Evolutionary conservation across 148 eudicot genomes (phyloP), one percentile per base, ranked within the genome.

Genomic region (Camellia granthamiana): DNA sequence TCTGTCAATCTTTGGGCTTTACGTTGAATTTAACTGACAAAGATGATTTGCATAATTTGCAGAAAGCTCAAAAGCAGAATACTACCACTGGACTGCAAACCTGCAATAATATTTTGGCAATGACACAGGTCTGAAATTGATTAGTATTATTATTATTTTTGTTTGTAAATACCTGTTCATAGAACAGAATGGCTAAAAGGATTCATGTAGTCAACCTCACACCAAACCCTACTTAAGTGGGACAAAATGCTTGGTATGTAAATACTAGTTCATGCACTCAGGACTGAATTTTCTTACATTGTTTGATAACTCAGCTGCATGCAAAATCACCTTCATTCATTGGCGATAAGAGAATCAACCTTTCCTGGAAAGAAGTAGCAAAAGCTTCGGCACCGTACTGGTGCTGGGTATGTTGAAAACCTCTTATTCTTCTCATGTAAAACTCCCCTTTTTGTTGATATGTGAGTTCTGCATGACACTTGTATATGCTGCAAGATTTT

Each of bases 61-160:
- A 94, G 98, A 92, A 89, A 91, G 79, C 85, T 64, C 88, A 94
- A 79, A 89, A 90, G 83, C 98, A 91, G 85, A 91, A 90, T 76
- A 82, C 97, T 58, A 90, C 93, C 14, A 84, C 90, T 9, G 98
- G 98, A 55, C 78, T 94, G 84, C 88, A 90, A 75, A 94, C 98
- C 62, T 92, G 97, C 91, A 94, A 94, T 82, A 94, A 94, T 85
- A 92, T 94, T 78, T 87, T 94, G 76, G 89, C 97, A 64, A 94
- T 94, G 98, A 85, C 98, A 70, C 92, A 23, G 30, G 30, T 23
- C 30, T 23, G 30, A 23, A 23, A 23, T 23, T 23, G 30, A 23
- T 23, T 23, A 23, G 30, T 23, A 23, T 23, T 23, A 23, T 23
- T 23, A 23, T 23, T 23, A 23, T 23, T 23, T 23, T 23, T 23